Base-by-base conservation (phyloP, 192 early-diverging fungal genomes). In the Backusella westeae region DNA sequence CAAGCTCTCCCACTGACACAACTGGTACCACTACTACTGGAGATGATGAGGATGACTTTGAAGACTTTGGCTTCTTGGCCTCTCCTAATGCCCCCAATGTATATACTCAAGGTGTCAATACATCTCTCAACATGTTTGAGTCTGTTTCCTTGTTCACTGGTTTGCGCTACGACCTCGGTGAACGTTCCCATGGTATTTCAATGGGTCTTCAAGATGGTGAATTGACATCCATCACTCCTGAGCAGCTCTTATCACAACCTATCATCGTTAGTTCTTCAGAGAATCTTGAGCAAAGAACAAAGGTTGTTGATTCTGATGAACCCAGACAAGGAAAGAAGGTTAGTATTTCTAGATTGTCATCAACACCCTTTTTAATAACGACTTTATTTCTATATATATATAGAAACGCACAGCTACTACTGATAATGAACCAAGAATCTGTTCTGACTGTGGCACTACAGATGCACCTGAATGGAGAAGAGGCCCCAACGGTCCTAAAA, bases 401-500 rank as follows among this genome's bases (percentile, higher is more conserved):
- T 41, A 75, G 26, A 32, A 75, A 38, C 74, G 59, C 19, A 36
- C 34, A 42, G 29, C 34, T 9, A 49, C 21, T 8, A 19, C 21
- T 49, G 38, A 26, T 63, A 35, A 74, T 17, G 72, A 34, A 12
- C 66, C 74, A 35, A 75, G 34, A 21, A 52, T 75, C 19, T 75
- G 74, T 34, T 49, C 74, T 67, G 78, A 79, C 49, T 89, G 87
- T 80, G 82, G 84, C 32, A 89, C 87, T 0, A 85, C 79, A 39
- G 81, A 85, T 35, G 82, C 84, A 42, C 86, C 88, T 21, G 88
- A 87, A 76, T 89, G 88, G 88, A 76, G 88, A 56, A 77, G 81
- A 41, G 88, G 88, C 29, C 88, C 85, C 36, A 85, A 84, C 17
- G 88, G 88, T 5, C 87, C 85, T 67, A 87, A 87, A 69, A 87